phyloP scores from a whole-genome alignment of 2,329 filamentous ascomycete genomes.

The Diaporthe caulivora region DNA sequence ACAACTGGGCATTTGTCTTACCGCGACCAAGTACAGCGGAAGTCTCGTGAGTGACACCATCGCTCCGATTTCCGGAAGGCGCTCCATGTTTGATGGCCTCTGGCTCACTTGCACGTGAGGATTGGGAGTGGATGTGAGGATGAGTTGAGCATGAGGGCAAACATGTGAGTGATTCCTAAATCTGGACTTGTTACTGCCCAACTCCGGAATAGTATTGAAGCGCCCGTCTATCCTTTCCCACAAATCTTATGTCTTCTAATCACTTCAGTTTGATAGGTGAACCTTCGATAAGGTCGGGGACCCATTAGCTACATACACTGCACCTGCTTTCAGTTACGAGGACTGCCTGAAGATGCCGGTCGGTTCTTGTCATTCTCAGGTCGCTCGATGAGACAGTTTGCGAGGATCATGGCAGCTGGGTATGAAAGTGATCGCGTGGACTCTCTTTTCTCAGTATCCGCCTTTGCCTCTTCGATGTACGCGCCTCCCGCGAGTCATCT shows the following conservation, averaged over 20 bases:
- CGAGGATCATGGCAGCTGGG: neutral
- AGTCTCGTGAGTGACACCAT: conserved; percentile 13
- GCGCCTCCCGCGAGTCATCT: conserved; percentile 19
- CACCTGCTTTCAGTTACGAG: neutral
- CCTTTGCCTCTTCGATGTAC: neutral
- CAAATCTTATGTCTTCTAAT: neutral
- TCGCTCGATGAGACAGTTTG: neutral
- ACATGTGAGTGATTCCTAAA: neutral
- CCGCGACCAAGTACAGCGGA: neutral
- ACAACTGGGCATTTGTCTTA: neutral
- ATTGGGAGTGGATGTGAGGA: neutral
- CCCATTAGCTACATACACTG: neutral
- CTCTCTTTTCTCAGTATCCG: neutral
- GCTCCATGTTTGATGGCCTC: neutral
- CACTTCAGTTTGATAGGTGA: neutral
- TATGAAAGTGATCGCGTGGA: neutral
- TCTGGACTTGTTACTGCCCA: too few species aligned
- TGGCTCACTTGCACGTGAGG: neutral
- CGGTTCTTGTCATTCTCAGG: too few species aligned
- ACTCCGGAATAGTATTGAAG: neutral
- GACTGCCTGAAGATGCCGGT: too few species aligned
- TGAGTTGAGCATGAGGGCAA: neutral
- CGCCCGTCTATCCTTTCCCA: neutral
- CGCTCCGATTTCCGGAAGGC: neutral
- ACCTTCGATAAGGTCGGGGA: neutral